Evolutionary conservation across 106 monocot species (phyloP), one percentile per base, ranked within the genome.

Genomic region (Iris macrosiphon): DNA sequence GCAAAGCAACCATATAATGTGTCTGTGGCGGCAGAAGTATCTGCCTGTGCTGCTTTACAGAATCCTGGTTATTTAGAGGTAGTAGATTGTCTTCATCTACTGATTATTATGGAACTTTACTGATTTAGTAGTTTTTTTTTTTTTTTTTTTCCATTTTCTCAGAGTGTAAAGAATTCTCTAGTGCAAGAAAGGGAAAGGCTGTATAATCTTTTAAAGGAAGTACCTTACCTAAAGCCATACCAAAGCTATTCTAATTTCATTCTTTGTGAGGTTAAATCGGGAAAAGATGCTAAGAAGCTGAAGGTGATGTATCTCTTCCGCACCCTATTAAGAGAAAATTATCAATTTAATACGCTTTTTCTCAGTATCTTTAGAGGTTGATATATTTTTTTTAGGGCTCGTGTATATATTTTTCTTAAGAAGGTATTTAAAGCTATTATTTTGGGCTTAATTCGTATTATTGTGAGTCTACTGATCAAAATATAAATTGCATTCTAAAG

Each of bases 1-100:
- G 98, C 98, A 46, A 98, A 91, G 52, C 98, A 98, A 73, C 98
- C 98, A 7, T 98, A 98, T 57, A 98, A 98, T 78, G 98, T 98
- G 24, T 98, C 98, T 55, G 98, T 98, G 22, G 87, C 98, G 30
- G 98, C 98, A 31, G 91, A 91, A 73, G 72, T 98, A 50, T 74
- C 91, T 61, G 98, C 98, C 21, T 91, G 86, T 64, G 91, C 87
- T 20, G 90, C 91, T 34, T 52, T 98, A 49, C 63, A 81, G 47
- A 98, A 98, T 50, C 78, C 79, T 70, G 59, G 27, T 29, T 98
- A 87, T 66, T 66, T 98, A 26, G 98, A 98, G 86, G 98, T 98
- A 73, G 13, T 13, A 46, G 18, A 21, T n/a, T 28, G 3, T 23
- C 15, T 42, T 58, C 11, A 3, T 55, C 16, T 41, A 30, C 3